A percentile compares a stretch with the other conserved stretches of the same genome.
These are phyloP conservation scores for Cercis canadensis DNA, from an alignment of 306 rosid species.

Conservation along the genomic window DNA sequence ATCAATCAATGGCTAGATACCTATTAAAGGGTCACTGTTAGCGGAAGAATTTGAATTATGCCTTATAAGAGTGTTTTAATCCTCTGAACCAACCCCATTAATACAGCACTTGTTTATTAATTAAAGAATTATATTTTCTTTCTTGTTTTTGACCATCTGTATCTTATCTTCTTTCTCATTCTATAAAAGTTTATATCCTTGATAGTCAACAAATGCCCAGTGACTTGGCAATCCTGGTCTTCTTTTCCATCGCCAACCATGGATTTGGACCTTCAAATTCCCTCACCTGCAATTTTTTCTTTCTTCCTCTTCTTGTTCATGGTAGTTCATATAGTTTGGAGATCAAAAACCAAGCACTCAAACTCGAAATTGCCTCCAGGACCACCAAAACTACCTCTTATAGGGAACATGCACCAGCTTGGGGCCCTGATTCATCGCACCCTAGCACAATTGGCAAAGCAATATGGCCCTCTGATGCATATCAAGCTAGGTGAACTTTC, in stretches of 20 bases:
- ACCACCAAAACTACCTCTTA: conserved; percentile 41
- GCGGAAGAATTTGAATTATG: no score
- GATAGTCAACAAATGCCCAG: not conserved
- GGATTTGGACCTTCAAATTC: conserved; percentile 20
- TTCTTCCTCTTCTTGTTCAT: conserved; percentile 33
- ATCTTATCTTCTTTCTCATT: no score
- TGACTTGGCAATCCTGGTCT: no score
- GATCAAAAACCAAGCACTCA: conserved; percentile 34
- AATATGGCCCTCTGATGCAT: conserved; percentile 45
- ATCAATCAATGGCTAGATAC: no score
- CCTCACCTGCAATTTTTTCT: conserved; percentile 23
- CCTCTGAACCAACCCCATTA: no score
- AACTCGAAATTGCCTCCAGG: conserved; percentile 45
- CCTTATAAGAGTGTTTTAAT: no score
- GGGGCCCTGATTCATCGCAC: conserved; percentile 31
- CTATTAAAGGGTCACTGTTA: no score
- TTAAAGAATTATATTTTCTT: no score
- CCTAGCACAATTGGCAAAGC: conserved; percentile 29
- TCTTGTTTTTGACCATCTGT: no score
- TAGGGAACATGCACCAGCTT: conserved; percentile 46
- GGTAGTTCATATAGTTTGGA: conserved; percentile 25
- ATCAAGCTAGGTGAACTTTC: conserved; percentile 42
- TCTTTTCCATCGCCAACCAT: conserved; percentile 11
- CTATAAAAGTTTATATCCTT: not conserved
- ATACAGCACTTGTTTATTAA: no score